phyloP scores from a whole-genome alignment of 2,329 filamentous ascomycete genomes.

The Fusarium stilboides region DNA sequence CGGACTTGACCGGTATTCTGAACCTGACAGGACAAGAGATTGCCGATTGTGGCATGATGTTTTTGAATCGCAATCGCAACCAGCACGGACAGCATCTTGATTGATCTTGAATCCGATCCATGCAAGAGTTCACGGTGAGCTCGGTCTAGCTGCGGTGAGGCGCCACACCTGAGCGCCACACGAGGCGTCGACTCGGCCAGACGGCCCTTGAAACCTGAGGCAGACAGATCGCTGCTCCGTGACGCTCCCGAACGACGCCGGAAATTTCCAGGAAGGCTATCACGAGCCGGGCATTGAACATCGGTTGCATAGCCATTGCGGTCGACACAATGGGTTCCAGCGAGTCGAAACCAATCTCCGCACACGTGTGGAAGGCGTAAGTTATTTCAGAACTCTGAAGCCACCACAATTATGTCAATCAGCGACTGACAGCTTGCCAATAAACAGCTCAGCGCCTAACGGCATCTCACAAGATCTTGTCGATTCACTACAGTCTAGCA shows the following conservation, averaged over 20 bases:
- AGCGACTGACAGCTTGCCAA: constrained; percentile 46
- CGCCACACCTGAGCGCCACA: constrained; percentile 42
- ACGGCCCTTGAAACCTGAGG: constrained; percentile 50
- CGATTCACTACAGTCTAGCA: constrained; percentile 85
- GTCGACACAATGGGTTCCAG: constrained; percentile 69
- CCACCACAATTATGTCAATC: constrained; percentile 1
- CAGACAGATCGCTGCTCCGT: constrained; percentile 50
- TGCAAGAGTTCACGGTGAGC: constrained; percentile 17
- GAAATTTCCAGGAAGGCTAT: constrained; percentile 54
- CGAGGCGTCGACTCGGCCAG: constrained; percentile 21
- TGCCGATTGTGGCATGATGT: constrained; percentile 29
- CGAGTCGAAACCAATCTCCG: constrained; percentile 67
- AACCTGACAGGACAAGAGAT: constrained; percentile 9
- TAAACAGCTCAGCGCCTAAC: constrained; percentile 61
- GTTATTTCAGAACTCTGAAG: constrained; percentile 46
- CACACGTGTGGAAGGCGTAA: constrained; percentile 70
- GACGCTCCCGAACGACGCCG: constrained; percentile 55
- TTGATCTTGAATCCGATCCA: constrained; percentile 4
- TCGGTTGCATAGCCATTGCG: constrained; percentile 55
- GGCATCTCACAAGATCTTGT: constrained; percentile 84
- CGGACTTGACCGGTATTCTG: constrained; percentile 13
- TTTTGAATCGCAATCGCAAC: constrained; percentile 9
- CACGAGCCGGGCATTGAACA: constrained; percentile 50
- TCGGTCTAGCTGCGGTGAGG: constrained; percentile 11
- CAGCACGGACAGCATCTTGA: constrained; percentile 21